Evolutionary conservation across 1,284 basidiomycete genomes (phyloP).

Genomic region (Malassezia cuniculi): DNA sequence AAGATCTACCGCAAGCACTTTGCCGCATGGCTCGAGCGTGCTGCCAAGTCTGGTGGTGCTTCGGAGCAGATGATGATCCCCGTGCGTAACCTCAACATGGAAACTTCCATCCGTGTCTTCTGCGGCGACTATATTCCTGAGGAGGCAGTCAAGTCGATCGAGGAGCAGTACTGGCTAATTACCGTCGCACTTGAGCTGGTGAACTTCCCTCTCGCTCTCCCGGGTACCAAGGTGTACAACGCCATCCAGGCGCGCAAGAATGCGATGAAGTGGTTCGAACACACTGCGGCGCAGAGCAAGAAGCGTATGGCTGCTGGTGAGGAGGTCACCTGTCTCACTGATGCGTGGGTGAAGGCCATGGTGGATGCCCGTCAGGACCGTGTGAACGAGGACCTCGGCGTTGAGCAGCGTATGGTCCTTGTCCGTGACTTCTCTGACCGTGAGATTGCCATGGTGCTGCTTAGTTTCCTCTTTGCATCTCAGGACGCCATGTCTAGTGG

Average conservation of each 20-base stretch:
- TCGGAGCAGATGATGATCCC: constrained; percentile 66
- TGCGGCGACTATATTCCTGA: constrained; percentile 80
- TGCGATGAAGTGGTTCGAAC: constrained; percentile 69
- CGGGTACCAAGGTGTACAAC: constrained; percentile 85
- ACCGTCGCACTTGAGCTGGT: constrained; percentile 90
- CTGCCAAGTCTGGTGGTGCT: constrained; percentile 16
- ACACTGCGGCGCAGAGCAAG: constrained; percentile 70
- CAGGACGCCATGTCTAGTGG: constrained; percentile 85
- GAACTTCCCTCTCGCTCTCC: constrained; percentile 74
- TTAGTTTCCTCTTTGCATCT: constrained; percentile 86
- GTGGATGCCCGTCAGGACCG: constrained; percentile 49
- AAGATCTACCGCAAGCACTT: constrained; percentile 67
- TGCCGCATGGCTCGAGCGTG: constrained; percentile 44
- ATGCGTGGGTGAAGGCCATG: constrained; percentile 76
- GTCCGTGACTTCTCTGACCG: constrained; percentile 72
- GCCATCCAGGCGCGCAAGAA: constrained; percentile 84
- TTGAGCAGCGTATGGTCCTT: constrained; percentile 47
- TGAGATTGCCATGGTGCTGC: constrained; percentile 91
- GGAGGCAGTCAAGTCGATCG: constrained; percentile 64
- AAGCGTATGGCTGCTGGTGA: constrained; percentile 66
- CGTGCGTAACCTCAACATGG: constrained; percentile 90
- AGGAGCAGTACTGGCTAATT: constrained; percentile 89
- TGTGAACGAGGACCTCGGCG: constrained; percentile 50
- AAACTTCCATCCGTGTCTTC: constrained; percentile 88
- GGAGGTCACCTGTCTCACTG: constrained; percentile 77